Evolutionary conservation across 2,329 filamentous ascomycete genomes (phyloP).

Genomic region (Penicillium oxalicum): DNA sequence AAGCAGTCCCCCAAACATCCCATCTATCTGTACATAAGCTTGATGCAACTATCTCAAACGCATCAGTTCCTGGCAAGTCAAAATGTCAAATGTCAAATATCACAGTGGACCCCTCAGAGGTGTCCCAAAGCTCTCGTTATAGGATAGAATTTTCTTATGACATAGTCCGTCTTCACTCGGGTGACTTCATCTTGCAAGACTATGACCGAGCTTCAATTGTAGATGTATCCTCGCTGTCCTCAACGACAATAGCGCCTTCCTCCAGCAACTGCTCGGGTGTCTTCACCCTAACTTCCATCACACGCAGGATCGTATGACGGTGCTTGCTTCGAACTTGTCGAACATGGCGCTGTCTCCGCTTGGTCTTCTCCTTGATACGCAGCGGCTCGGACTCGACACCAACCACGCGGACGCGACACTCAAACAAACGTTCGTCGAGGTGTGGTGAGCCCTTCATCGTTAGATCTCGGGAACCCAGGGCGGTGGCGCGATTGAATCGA

Average conservation of each 20-base stretch:
- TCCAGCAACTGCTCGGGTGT: slow-evolving; percentile 48
- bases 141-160: no score
- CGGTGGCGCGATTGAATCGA: slow-evolving; percentile 76
- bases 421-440: slow-evolving; percentile 75
- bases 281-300: slow-evolving; percentile 72
- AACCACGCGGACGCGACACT: slow-evolving; percentile 77
- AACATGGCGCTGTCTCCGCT: slow-evolving; percentile 62
- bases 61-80: slow-evolving; percentile 16
- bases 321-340: slow-evolving; percentile 85
- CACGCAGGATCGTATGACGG: slow-evolving; percentile 74
- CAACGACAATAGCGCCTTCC: slow-evolving; percentile 37
- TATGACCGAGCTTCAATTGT: slow-evolving; percentile 24
- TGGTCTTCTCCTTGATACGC: slow-evolving; percentile 73
- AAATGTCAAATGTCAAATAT: no score
- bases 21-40: slow-evolving; percentile 31
- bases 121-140: no score
- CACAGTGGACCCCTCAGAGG: no score
- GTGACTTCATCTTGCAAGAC: not conserved
- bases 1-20: slow-evolving; percentile 16
- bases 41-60: slow-evolving; percentile 16
- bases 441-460: slow-evolving; percentile 78
- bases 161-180: no score
- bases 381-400: slow-evolving; percentile 77
- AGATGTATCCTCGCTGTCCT: slow-evolving; percentile 18
- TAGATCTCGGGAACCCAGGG: slow-evolving; percentile 81